Evolutionary conservation across 1,284 basidiomycete genomes (phyloP).

Genomic region (Abortiporus biennis): DNA sequence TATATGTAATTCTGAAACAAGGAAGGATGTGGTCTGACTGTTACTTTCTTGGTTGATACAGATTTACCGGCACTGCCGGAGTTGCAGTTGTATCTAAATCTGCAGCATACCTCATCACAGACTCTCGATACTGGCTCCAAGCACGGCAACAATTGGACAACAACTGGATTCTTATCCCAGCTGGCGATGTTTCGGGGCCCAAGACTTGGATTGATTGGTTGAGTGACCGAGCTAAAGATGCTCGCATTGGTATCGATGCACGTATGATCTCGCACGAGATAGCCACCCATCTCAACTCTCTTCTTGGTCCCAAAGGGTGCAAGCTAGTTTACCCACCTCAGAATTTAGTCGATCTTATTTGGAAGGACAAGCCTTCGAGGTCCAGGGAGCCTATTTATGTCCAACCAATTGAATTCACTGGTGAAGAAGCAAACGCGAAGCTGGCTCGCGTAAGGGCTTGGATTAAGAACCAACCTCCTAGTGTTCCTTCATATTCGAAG

Average conservation of each 20-base stretch:
- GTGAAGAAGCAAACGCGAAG: constrained; percentile 53
- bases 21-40: too few species aligned
- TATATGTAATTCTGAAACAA: neutral
- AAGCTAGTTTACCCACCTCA: constrained; percentile 65
- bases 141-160: constrained; percentile 71
- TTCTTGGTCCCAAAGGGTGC: constrained; percentile 45
- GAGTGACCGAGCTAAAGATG: constrained; percentile 45
- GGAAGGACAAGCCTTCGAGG: constrained; percentile 69
- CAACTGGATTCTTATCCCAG: constrained; percentile 73
- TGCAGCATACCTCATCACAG: constrained; percentile 72
- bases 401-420: constrained; percentile 73
- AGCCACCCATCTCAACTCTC: constrained; percentile 52
- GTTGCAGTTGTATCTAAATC: constrained; percentile 70
- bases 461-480: constrained; percentile 54
- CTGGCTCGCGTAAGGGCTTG: constrained; percentile 53
- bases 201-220: constrained; percentile 81
- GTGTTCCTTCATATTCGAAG: constrained; percentile 57
- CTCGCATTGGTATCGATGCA: constrained; percentile 83
- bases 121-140: constrained; percentile 89
- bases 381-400: constrained; percentile 67
- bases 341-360: constrained; percentile 86
- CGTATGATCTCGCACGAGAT: constrained; percentile 79
- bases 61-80: constrained; percentile 85
- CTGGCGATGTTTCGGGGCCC: constrained; percentile 52
- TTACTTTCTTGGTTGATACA: constrained; percentile 26